A percentile compares a stretch with the other conserved stretches of the same genome.
phyloP scores from a whole-genome alignment of 768 basidiomycete genomes.

The Boletales sp. region DNA sequence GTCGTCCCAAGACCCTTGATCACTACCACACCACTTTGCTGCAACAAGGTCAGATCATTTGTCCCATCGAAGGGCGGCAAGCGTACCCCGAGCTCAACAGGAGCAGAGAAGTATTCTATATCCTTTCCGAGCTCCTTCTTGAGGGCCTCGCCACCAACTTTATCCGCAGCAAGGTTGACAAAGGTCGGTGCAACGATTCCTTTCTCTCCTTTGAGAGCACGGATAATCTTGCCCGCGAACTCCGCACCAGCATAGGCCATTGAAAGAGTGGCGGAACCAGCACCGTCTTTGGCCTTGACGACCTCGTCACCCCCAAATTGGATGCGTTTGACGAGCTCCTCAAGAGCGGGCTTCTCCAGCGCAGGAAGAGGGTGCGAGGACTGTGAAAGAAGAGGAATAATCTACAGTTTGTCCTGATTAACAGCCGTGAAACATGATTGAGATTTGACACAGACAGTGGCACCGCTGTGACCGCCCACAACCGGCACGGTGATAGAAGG shows the following conservation, averaged over 20 bases:
- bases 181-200: conserved; percentile 82
- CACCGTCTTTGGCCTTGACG: conserved; percentile 92
- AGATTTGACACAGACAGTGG: conserved; percentile 53
- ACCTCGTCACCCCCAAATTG: conserved; percentile 98
- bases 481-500: conserved; percentile 77
- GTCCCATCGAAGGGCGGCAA: background rate
- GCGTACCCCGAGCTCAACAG: conserved; percentile 82
- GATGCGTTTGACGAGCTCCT: conserved; percentile 74
- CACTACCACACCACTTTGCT: conserved; percentile 80
- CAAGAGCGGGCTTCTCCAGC: conserved; percentile 45
- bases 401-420: conserved; percentile 41
- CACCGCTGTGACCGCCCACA: conserved; percentile 91
- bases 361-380: conserved; percentile 73
- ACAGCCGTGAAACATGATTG: background rate
- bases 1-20: conserved; percentile 79
- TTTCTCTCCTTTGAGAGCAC: conserved; percentile 84
- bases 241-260: conserved; percentile 96
- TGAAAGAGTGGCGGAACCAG: conserved; percentile 91
- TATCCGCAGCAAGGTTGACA: conserved; percentile 74
- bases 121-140: conserved; percentile 72
- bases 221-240: conserved; percentile 80
- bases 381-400: conserved; percentile 92
- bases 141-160: conserved; percentile 67
- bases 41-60: conserved; percentile 4
- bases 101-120: conserved; percentile 85